phyloP scores from a whole-genome alignment of 2,329 filamentous ascomycete genomes.

The Pyrenochaeta sp. region DNA sequence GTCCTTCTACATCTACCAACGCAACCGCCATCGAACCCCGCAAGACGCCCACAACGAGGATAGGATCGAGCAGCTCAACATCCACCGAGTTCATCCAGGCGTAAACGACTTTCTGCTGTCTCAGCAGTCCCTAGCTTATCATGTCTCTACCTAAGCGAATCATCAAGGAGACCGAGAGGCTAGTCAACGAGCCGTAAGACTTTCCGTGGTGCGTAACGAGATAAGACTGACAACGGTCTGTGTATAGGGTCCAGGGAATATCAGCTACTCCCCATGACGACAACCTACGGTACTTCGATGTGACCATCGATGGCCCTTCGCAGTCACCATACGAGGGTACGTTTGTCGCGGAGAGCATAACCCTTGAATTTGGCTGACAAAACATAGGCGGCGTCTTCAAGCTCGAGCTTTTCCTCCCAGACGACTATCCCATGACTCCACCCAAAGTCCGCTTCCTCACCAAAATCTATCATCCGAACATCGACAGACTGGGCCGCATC shows the following conservation, averaged over 20 bases:
- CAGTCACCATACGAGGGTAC: constrained; percentile 94
- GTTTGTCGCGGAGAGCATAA: constrained; percentile 26
- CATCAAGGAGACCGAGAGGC: constrained; percentile 96
- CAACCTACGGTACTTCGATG: constrained; percentile 97
- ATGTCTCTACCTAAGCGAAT: constrained; percentile 92
- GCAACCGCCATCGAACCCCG: constrained; percentile 5
- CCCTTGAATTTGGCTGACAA: constrained; percentile 13
- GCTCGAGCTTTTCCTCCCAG: constrained; percentile 95
- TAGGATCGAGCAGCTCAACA: background rate
- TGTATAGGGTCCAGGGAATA: constrained; percentile 86
- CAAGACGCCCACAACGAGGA: constrained; percentile 4
- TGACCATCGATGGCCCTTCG: constrained; percentile 90
- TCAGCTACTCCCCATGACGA: constrained; percentile 95
- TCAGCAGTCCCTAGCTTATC: constrained; percentile 10
- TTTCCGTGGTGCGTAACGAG: constrained; percentile 1
- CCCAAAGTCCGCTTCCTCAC: constrained; percentile 98
- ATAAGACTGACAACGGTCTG: constrained; percentile 5
- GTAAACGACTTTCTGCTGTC: constrained; percentile 5
- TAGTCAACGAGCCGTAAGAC: constrained; percentile 93
- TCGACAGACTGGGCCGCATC: constrained; percentile 96
- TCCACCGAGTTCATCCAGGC: constrained; percentile 1
- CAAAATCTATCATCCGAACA: constrained; percentile 99
- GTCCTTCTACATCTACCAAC: constrained; percentile 5
- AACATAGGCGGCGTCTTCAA: constrained; percentile 82
- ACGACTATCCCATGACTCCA: constrained; percentile 99